Base-by-base conservation (phyloP, 306 rosid species). In the Begonia fuchsioides region DNA sequence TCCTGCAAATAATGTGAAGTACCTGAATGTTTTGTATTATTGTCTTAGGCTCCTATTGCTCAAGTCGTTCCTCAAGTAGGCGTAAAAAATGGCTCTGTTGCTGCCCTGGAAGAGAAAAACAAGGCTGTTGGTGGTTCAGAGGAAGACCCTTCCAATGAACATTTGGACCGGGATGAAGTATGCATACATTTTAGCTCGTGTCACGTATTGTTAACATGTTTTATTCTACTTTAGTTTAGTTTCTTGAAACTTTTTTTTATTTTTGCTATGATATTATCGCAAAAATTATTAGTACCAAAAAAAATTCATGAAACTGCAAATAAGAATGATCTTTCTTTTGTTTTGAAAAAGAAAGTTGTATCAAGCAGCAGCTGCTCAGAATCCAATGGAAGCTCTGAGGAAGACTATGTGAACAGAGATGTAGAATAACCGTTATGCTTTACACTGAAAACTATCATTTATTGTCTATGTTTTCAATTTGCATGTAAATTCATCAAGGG, bases 91-190 rank as follows among this genome's bases (percentile, higher is more conserved):
- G 79, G 73, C 9, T 12, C 40, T 1, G 13, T 40, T 13, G 50
- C 11, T 65, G 45, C 47, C n/a, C 51, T 48, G 3, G 64, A 48
- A 13, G 54, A 69, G 65, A 79, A 69, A 50, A 61, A 32, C 32
- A 61, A 51, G 50, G 14, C 32, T 6, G 13, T 59, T 15, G 47
- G 59, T 16, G 55, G 67, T 38, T 41, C 59, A 0, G 63, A 58
- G 55, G 63, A 58, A 39, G 70, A 67, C 18, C 43, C 64, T 12
- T 72, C 78, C 0, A 72, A 66, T 3, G 68, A 61, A 7, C 61
- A 58, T 39, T 67, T 83, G 9, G 75, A 62, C 8, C 71, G 66
- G 19, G 73, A 57, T 11, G 73, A 73, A 18, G 86, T 82, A 60
- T 67, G 82, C 57, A 14, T 8, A 6, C 11, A 18, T 10, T 59